Base-by-base conservation (phyloP, 1,284 basidiomycete species). In the Melanopsichium pennsylvanicum region DNA sequence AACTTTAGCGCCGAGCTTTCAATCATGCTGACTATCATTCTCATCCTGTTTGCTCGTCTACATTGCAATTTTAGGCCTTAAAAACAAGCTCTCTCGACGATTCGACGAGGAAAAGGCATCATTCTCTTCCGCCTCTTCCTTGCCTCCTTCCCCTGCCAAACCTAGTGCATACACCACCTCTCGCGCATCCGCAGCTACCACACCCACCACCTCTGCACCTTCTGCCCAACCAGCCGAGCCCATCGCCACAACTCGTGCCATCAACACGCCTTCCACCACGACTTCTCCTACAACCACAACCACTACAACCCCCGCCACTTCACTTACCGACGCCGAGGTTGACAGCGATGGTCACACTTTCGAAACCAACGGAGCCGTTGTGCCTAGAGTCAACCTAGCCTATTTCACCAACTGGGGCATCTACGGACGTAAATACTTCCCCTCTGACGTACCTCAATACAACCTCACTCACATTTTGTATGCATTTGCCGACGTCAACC, bases 391-490 rank as follows among this genome's bases (percentile, higher is more conserved):
- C 56, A 64, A 59, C 36, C 46, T 52, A 11, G 67, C 25, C 47
- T 67, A 67, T 71, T 82, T 81, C 51, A 45, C 73, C 40, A 81
- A 74, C 67, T 90, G 93, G 93, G 93, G 91, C n/a, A 96, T 96
- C 46, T 97, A 96, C 81, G 93, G 87, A 33, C 87, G 92, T 71
- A 93, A 93, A 82, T 95, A 89, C 83, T 58, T 68, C 86, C 88
- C 89, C 9, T 15, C 51, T 36, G 48, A 85, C 77, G 85, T 97
- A 54, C 93, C 93, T 46, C 83, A 81, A 51, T 82, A 80, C 57
- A 86, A 84, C 81, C 86, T 87, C 82, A 97, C 86, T 61, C 91
- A 93, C 76, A 87, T 96, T 74, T 84, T 93, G 19, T 95, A 95
- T 77, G 72, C 94, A 0, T 96, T 96, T 75, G 92, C 90, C 42